phyloP scores from a whole-genome alignment of 371 early-diverging fungal genomes.

The Syncephalastrum monosporum region DNA sequence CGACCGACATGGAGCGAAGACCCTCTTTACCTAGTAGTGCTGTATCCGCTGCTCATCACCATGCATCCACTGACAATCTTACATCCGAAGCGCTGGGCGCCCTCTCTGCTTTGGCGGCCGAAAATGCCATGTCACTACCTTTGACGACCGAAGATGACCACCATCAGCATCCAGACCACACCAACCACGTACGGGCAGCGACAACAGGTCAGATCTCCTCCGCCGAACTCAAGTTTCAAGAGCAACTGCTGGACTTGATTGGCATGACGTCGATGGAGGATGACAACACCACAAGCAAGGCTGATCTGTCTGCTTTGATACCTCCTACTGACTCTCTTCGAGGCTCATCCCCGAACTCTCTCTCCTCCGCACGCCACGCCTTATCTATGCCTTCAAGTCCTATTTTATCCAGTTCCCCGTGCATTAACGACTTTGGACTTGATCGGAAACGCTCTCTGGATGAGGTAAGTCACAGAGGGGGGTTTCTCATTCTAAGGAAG shows the following conservation, averaged over 20 bases:
- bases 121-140: conserved; percentile 1
- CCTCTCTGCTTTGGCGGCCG: neutral
- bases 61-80: neutral
- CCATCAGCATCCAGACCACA: neutral
- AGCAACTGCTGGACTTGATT: conserved; percentile 34
- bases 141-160: neutral
- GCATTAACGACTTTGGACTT: too few species aligned
- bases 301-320: conserved; percentile 6
- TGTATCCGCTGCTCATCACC: conserved; percentile 27
- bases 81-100: conserved; percentile 7
- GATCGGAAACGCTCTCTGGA: too few species aligned
- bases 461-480: too few species aligned
- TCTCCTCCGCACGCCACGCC: conserved; percentile 17
- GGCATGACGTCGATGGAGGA: conserved; percentile 12
- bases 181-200: conserved; percentile 1
- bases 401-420: conserved; percentile 5
- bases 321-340: neutral
- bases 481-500: too few species aligned
- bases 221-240: conserved; percentile 20
- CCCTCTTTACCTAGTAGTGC: conserved; percentile 42
- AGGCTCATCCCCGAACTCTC: neutral
- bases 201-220: too few species aligned
- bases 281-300: too few species aligned
- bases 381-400: neutral
- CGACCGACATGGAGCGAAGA: conserved; percentile 17